A percentile compares a stretch with the other conserved stretches of the same genome.
These are phyloP conservation scores for Lyophyllum shimeji DNA, from an alignment of 768 basidiomycete genomes.

Conservation along the genomic window DNA sequence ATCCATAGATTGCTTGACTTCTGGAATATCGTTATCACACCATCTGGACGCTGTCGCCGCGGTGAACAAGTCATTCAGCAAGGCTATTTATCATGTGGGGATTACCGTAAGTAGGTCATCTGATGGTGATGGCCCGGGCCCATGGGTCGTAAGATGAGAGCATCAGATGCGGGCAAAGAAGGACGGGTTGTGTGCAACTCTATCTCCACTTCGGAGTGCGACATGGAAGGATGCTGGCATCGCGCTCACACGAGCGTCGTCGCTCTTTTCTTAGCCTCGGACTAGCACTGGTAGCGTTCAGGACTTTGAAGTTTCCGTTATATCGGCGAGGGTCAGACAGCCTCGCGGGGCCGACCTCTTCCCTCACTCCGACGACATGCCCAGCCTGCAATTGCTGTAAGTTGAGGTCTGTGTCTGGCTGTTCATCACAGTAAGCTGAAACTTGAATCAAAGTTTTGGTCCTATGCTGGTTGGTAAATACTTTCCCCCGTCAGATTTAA, in stretches of 20 bases:
- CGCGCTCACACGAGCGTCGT: conserved; percentile 1
- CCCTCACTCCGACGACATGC: conserved; percentile 7
- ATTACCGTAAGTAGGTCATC: not conserved
- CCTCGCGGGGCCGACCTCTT: not conserved
- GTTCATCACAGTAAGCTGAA: not conserved
- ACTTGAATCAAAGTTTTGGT: conserved; percentile 32
- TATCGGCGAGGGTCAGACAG: conserved; percentile 1
- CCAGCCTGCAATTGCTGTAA: conserved; percentile 16
- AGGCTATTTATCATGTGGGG: not conserved
- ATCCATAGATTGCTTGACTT: conserved; percentile 8
- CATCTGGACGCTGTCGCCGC: not conserved
- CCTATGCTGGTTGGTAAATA: conserved; percentile 42
- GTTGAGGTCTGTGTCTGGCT: not conserved
- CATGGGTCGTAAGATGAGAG: too few relatives aligned
- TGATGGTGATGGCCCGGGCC: conserved; percentile 4
- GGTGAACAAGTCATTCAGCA: not conserved
- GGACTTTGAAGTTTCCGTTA: not conserved
- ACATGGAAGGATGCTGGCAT: conserved; percentile 1
- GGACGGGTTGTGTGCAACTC: not conserved
- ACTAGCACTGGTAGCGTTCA: not conserved
- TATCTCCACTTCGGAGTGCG: not conserved
- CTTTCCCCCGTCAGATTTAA: conserved; percentile 21
- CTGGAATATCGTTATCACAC: not conserved
- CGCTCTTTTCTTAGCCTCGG: not conserved
- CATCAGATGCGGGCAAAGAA: not conserved